Conservation (phyloP, 2,329 filamentous ascomycete genomes). For the Albophoma yamanashiensis region DNA sequence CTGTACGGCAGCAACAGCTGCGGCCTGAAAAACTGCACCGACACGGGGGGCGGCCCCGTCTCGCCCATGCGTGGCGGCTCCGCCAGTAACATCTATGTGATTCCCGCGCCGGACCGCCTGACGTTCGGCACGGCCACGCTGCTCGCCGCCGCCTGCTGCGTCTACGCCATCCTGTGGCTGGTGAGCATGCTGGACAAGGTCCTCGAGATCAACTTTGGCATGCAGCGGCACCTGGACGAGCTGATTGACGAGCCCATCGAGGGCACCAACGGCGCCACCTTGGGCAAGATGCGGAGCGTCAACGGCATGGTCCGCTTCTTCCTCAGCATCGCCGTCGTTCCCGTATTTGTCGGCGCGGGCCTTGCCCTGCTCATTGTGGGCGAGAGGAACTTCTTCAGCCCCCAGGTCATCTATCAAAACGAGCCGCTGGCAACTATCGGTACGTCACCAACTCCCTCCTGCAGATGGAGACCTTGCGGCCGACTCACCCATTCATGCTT, state of each 20-base stretch:
- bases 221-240: conserved; percentile 17
- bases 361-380: conserved; percentile 49
- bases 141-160: conserved; percentile 52
- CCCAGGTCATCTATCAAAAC: conserved; percentile 43
- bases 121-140: conserved; percentile 50
- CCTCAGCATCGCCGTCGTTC: conserved; percentile 44
- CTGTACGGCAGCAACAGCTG: conserved; percentile 33
- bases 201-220: conserved; percentile 43
- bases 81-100: conserved; percentile 50
- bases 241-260: conserved; percentile 29
- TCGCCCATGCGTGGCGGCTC: conserved; percentile 45
- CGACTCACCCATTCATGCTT: conserved; percentile 8
- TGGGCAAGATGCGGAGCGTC: conserved; percentile 38
- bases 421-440: conserved; percentile 53
- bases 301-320: conserved; percentile 44
- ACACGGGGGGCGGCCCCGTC: conserved; percentile 37
- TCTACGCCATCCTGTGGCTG: conserved; percentile 52
- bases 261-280: conserved; percentile 44
- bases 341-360: conserved; percentile 47
- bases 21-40: conserved; percentile 31
- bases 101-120: conserved; percentile 44
- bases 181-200: conserved; percentile 56
- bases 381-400: conserved; percentile 53
- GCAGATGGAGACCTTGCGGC: neutral
- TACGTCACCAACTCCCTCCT: conserved; percentile 13